phyloP scores from a whole-genome alignment of 345 rosid species.

The Psidium guajava region DNA sequence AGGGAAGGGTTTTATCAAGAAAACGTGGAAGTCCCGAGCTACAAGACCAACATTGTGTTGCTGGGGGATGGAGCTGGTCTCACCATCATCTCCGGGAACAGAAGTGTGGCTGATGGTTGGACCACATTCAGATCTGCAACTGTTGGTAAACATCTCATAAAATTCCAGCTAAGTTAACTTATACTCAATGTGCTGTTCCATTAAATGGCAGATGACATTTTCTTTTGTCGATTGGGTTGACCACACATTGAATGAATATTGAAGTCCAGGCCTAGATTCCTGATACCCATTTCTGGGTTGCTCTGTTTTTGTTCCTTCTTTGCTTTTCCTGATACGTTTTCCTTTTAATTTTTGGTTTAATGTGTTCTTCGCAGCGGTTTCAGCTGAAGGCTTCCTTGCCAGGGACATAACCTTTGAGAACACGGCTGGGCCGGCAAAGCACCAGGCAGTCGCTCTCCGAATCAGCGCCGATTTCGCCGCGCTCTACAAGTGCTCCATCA shows the following conservation, averaged over 20 bases:
- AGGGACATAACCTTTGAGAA: slow-evolving; percentile 60
- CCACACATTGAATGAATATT: background rate
- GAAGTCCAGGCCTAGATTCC: background rate
- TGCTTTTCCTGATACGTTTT: background rate
- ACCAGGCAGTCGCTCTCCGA: slow-evolving; percentile 77
- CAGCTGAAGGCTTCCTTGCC: slow-evolving; percentile 74
- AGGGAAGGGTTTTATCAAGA: slow-evolving; percentile 58
- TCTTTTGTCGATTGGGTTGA: background rate
- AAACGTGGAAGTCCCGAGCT: slow-evolving; percentile 54
- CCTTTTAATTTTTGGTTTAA: background rate
- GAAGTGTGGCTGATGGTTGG: slow-evolving; percentile 74
- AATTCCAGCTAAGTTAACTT: background rate
- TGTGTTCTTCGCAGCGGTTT: slow-evolving; percentile 36
- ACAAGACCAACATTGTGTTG: slow-evolving; percentile 61
- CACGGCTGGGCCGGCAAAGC: slow-evolving; percentile 66
- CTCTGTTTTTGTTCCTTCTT: background rate
- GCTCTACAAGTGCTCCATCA: slow-evolving; percentile 38
- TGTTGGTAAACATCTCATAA: slow-evolving; percentile 31
- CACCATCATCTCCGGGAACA: slow-evolving; percentile 51
- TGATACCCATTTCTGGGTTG: background rate
- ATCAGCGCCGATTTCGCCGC: slow-evolving; percentile 63
- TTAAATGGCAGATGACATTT: background rate
- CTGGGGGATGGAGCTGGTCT: slow-evolving; percentile 63
- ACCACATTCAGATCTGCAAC: slow-evolving; percentile 97
- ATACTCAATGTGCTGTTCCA: background rate